Base-by-base conservation (phyloP, 1,284 basidiomycete genomes). In the Melampsora larici-populina region DNA sequence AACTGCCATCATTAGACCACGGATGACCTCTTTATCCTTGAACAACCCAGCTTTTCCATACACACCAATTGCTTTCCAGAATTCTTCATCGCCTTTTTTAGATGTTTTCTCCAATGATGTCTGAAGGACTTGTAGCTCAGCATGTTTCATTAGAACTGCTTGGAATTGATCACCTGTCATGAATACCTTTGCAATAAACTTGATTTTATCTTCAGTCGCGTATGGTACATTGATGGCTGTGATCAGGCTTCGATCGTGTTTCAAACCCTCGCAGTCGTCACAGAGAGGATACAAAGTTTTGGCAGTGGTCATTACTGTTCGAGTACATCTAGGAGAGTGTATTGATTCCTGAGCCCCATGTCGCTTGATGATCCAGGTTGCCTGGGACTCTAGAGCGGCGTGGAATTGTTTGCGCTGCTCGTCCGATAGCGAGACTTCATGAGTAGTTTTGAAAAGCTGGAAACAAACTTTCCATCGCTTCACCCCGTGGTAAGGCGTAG, bases 151-250 rank as follows among this genome's bases (percentile, higher is more conserved):
- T 29, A 71, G 13, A 18, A 60, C 62, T 18, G 33, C 18, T 21
- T 71, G 69, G 31, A 71, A 71, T 7, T 55, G 67, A 43, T 36
- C 69, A 17, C 24, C 36, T 26, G 58, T 71, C 69, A 71, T 71
- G 11, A 71, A 24, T 31, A 1, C 13, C 9, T 21, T n/a, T 43
- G 55, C 4, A 24, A 71, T 71, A 46, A 26, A 62, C n/a, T 43
- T 71, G 31, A 71, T 29, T n/a, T 8, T 71, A 24, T 26, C 69
- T 24, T 24, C 55, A 21, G 55, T 62, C 7, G 55, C 69, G 48
- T 71, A 71, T 62, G 36, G 21, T 1, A 43, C 62, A 60, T 71
- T 71, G 55, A 62, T 21, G 24, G 31, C 55, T n/a, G 58, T 71
- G 9, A 43, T 62, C 21, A 71, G 31, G 5, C 55, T 60, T 24